Base-by-base conservation (phyloP, 225 moss, liverwort and hornwort genomes). In the Bryoerythrophyllum caledonicum region DNA sequence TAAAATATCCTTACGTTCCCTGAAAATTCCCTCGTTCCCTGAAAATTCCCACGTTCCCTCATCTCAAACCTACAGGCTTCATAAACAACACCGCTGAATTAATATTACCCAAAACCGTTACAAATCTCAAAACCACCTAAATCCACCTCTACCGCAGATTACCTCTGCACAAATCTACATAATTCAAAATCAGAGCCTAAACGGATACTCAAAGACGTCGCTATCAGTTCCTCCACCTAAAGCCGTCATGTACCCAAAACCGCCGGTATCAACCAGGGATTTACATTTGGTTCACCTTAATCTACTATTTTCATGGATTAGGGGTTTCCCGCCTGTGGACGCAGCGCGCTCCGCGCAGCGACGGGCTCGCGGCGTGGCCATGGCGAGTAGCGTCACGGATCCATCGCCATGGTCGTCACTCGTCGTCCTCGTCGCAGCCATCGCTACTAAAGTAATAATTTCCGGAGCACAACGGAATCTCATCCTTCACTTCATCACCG, bases 361-460 rank as follows among this genome's bases (percentile, higher is more conserved):
- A 54, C 69, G 35, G 68, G n/a, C 68, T 68, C 53, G 53, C 35
- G 37, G 54, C 24, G 15, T 35, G 28, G 16, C 80, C 80, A 80
- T 80, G 68, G 70, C 80, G 74, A 63, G 28, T 12, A 1, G 25
- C 13, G 27, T 26, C 27, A 80, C 69, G 63, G 63, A 69, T 46
- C 68, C 67, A 49, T 49, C 27, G 37, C 70, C 75, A 57, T 75
- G 40, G 51, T 48, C 25, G 27, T 58, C 26, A 15, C 58, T 25
- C 25, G 2, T 13, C 8, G 6, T 62, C 63, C 4, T 4, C 27
- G 48, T 76, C 23, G 62, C 38, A 14, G 59, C 20, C 59, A 51
- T 28, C 32, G 26, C 38, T 15, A 9, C 4, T 54, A 54, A 26
- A 61, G 34, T 75, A 55, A 73, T 60, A 19, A 60, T 58, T 70